Evolutionary conservation across 2,329 filamentous ascomycete species (phyloP).

Genomic region (Mycosphaerella sp.): DNA sequence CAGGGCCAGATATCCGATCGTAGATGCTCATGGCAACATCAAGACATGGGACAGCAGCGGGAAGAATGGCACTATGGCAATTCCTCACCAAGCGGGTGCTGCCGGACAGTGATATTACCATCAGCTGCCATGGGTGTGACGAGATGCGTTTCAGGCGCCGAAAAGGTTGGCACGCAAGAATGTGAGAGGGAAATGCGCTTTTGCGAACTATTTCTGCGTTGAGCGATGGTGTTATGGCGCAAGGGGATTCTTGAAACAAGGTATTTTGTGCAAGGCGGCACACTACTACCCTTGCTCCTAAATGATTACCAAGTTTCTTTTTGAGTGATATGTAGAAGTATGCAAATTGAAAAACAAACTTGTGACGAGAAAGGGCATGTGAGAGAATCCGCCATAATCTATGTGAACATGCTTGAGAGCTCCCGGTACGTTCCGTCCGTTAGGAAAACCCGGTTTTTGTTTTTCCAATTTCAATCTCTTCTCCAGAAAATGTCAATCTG

Average conservation of each 20-base stretch:
- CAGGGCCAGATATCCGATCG: constrained; percentile 62
- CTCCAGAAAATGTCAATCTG: no score
- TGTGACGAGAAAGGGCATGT: not conserved
- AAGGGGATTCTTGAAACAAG: not conserved
- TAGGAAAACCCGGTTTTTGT: no score
- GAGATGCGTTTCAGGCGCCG: constrained; percentile 2
- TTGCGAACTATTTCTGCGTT: not conserved
- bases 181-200: not conserved
- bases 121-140: no score
- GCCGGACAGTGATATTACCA: constrained; percentile 32
- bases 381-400: not conserved
- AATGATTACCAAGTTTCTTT: no score
- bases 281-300: no score
- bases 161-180: not conserved
- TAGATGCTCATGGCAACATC: constrained; percentile 40
- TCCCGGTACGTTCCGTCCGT: no score
- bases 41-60: constrained; percentile 22
- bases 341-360: not conserved
- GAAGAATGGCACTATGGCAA: constrained; percentile 21
- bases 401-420: no score
- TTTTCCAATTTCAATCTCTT: no score
- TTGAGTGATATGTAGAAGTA: not conserved
- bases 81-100: constrained; percentile 33
- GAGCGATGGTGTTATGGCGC: not conserved
- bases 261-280: no score